Evolutionary conservation across 2,329 filamentous ascomycete genomes (phyloP).

Genomic region (Ascochyta fabae): DNA sequence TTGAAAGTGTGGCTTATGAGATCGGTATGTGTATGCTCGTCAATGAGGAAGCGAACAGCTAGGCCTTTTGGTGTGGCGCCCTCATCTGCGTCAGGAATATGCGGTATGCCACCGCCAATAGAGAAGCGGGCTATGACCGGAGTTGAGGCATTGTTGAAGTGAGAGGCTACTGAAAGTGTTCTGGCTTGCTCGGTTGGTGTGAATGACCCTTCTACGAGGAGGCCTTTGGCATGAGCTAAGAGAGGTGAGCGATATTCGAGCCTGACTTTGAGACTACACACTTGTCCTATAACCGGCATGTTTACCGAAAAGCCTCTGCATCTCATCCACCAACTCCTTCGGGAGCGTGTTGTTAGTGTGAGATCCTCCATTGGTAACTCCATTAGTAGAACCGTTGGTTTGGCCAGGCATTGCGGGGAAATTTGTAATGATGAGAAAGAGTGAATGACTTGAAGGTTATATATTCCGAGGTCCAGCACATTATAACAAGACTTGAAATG

Average conservation of each 20-base stretch:
- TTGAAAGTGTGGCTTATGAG: conserved; percentile 18
- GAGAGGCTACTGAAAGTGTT: conserved; percentile 6
- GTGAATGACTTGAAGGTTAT: not conserved
- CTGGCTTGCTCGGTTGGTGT: conserved; percentile 13
- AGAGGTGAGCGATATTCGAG: not conserved
- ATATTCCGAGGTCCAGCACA: too few relatives aligned
- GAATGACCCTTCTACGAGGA: conserved; percentile 16
- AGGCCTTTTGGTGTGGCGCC: conserved; percentile 17
- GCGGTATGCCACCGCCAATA: conserved; percentile 17
- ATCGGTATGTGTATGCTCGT: conserved; percentile 14
- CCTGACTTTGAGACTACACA: not conserved
- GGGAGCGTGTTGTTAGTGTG: conserved; percentile 1
- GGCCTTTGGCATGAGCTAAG: conserved; percentile 16
- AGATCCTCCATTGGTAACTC: not conserved
- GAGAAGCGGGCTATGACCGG: conserved; percentile 16
- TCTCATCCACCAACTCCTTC: conserved; percentile 15
- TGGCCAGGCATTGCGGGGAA: not conserved
- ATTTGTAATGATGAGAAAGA: not conserved
- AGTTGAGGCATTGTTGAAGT: conserved; percentile 9
- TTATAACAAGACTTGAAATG: not conserved
- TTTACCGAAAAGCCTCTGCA: conserved; percentile 16
- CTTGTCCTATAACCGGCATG: conserved; percentile 14
- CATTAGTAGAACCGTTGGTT: not conserved
- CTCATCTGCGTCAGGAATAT: conserved; percentile 12
- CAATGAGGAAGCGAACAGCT: conserved; percentile 14